These are phyloP conservation scores for Cyclostephanos tholiformis DNA, from an alignment of 108 stramenopile species.

Conservation along the genomic window DNA sequence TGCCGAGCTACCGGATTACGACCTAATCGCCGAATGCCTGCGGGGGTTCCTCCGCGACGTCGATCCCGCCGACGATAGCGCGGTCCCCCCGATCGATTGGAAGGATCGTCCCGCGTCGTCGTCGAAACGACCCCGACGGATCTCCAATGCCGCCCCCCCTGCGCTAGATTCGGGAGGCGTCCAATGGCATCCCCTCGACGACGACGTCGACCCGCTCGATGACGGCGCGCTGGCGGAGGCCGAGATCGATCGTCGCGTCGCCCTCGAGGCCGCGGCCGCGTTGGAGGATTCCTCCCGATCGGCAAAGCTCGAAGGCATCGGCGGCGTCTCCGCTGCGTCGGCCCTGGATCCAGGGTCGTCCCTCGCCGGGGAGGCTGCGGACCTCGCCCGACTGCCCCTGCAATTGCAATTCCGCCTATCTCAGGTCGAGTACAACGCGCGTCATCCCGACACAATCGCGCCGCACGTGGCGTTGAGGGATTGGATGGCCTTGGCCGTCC, in stretches of 20 bases:
- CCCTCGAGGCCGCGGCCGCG: slow-evolving; percentile 53
- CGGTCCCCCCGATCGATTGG: slow-evolving; percentile 46
- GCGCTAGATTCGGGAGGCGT: slow-evolving; percentile 36
- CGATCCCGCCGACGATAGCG: slow-evolving; percentile 18
- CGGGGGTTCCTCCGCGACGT: slow-evolving; percentile 59
- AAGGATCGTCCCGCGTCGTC: slow-evolving; percentile 38
- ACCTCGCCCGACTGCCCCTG: slow-evolving; percentile 68
- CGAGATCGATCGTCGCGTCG: slow-evolving; percentile 49
- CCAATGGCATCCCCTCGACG: slow-evolving; percentile 46
- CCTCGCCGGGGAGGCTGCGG: slow-evolving; percentile 53
- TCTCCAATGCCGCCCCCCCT: background rate
- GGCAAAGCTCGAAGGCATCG: slow-evolving; percentile 19
- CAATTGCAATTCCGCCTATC: slow-evolving; percentile 71
- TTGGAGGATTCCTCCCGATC: slow-evolving; percentile 47
- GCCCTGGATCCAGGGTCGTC: slow-evolving; percentile 33
- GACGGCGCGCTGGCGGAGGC: slow-evolving; percentile 39
- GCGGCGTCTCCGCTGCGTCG: background rate
- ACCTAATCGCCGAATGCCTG: slow-evolving; percentile 67
- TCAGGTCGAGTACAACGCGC: slow-evolving; percentile 79
- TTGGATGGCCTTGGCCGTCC: slow-evolving; percentile 69
- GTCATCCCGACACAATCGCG: slow-evolving; percentile 55
- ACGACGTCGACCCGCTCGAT: slow-evolving; percentile 44
- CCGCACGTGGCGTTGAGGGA: slow-evolving; percentile 71
- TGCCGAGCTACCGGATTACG: slow-evolving; percentile 76
- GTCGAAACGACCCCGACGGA: slow-evolving; percentile 31